Evolutionary conservation across 495 filamentous ascomycete genomes (phyloP).

Genomic region (Mytilinidion resinicola): DNA sequence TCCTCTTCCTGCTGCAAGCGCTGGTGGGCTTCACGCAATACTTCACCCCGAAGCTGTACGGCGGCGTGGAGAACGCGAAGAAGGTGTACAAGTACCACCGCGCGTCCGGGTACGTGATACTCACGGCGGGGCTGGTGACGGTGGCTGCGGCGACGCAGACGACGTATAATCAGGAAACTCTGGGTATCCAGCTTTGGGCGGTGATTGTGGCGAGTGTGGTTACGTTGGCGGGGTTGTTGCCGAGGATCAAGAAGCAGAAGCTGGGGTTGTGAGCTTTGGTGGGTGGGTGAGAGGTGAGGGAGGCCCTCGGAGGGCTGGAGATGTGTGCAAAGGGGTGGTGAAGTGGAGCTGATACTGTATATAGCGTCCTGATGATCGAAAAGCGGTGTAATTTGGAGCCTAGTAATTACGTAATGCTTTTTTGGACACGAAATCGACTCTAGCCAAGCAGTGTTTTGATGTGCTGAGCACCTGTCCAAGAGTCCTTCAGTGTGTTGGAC

Average conservation of each 20-base stretch:
- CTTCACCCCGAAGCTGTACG: constrained; percentile 63
- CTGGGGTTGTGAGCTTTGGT: constrained; percentile 49
- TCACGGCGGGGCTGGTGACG: constrained; percentile 65
- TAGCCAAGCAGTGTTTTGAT: too few relatives aligned
- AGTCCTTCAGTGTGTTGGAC: too few relatives aligned
- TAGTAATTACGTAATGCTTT: too few relatives aligned
- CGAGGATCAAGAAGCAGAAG: constrained; percentile 79
- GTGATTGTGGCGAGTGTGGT: constrained; percentile 56
- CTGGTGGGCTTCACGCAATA: constrained; percentile 73
- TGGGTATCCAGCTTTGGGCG: constrained; percentile 68
- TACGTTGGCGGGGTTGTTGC: constrained; percentile 59
- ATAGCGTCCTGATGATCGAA: too few relatives aligned
- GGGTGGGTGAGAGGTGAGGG: too few relatives aligned
- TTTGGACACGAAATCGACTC: too few relatives aligned
- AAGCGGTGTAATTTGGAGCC: too few relatives aligned
- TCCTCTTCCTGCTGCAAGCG: constrained; percentile 63
- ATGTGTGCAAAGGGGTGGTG: too few relatives aligned
- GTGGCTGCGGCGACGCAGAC: constrained; percentile 72
- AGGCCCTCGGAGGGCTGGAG: too few relatives aligned
- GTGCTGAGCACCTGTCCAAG: too few relatives aligned
- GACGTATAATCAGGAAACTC: constrained; percentile 51
- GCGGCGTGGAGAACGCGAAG: constrained; percentile 73
- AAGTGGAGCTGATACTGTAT: too few relatives aligned
- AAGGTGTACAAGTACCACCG: constrained; percentile 85
- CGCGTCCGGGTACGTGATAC: constrained; percentile 64